Base-by-base conservation (phyloP, 2,329 filamentous ascomycete genomes). In the Ascomycota sp. region DNA sequence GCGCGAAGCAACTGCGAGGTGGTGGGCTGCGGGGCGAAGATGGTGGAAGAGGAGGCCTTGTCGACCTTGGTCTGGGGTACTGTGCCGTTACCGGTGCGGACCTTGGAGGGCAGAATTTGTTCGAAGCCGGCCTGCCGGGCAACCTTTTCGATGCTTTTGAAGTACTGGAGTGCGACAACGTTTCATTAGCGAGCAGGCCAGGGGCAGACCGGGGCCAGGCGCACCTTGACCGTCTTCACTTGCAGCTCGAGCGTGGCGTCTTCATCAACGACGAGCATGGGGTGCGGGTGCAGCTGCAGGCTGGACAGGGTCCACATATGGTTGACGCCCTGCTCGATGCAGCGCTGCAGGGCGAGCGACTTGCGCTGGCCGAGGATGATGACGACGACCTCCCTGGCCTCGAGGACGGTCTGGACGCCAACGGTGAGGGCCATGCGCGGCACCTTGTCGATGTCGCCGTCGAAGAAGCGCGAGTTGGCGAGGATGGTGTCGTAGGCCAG, bases 301-400 rank as follows among this genome's bases (percentile, higher is more conserved):
- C 71, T 72, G 7, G 79, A 86, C 6, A 89, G 64, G 1, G 81
- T 86, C 80, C 81, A 91, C 77, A 86, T 86, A 56, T 89, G 81
- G 52, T 83, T 86, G 39, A 91, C 68, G 25, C 76, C 76, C 36
- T 76, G 74, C 52, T 91, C 81, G 40, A 91, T 69, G 43, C 77
- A 83, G 45, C 72, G 76, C 51, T 84, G 76, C 40, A 91, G 57
- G 25, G 81, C 81, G 27, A 78, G 59, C 1, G 80, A 71, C 55
- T 91, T 91, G 60, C 81, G 77, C 30, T 77, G 72, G 16, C 81
- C 81, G 1, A 79, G 69, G 40, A 83, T 81, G 44, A 91, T 80
- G 43, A 83, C 73, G 25, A 89, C 72, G 8, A 91, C 77, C 54
- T 89, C 81, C 35, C 75, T 62, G 3, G 80, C 74, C 50, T 86